Conservation (phyloP, 108 stramenopile genomes). For the Asterionellopsis glacialis region DNA sequence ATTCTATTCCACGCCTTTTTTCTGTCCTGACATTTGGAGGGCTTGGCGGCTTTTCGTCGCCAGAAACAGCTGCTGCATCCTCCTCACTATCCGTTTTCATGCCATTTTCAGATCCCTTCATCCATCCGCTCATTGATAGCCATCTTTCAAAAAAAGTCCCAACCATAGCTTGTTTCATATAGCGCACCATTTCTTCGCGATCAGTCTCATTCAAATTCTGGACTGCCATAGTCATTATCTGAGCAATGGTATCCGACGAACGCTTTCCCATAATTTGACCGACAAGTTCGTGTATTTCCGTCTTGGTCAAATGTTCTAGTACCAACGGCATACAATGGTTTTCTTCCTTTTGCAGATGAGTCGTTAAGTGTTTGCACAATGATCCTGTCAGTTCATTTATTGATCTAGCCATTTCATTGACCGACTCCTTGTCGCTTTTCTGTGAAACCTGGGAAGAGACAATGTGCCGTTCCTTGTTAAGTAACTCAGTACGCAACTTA, state of each 20-base stretch:
- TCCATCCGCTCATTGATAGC: constrained; percentile 82
- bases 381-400: constrained; percentile 47
- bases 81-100: neutral
- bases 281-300: constrained; percentile 81
- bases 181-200: constrained; percentile 76
- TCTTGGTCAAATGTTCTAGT: constrained; percentile 69
- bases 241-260: constrained; percentile 71
- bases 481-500: constrained; percentile 41
- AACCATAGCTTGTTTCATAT: constrained; percentile 89
- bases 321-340: constrained; percentile 85
- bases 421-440: constrained; percentile 11
- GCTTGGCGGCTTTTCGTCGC: neutral
- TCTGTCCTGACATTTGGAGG: too few species aligned
- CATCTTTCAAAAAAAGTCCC: constrained; percentile 90
- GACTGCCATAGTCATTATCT: constrained; percentile 91
- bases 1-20: neutral
- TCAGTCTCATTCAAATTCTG: constrained; percentile 76
- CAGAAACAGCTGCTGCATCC: neutral
- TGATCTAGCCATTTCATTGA: constrained; percentile 36
- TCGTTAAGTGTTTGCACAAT: constrained; percentile 63
- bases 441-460: neutral
- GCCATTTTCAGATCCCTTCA: constrained; percentile 15
- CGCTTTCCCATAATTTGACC: constrained; percentile 90
- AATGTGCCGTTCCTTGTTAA: constrained; percentile 6
- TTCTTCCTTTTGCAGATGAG: constrained; percentile 87